phyloP scores from a whole-genome alignment of 2,329 filamentous ascomycete genomes.

The Talaromyces sp. region DNA sequence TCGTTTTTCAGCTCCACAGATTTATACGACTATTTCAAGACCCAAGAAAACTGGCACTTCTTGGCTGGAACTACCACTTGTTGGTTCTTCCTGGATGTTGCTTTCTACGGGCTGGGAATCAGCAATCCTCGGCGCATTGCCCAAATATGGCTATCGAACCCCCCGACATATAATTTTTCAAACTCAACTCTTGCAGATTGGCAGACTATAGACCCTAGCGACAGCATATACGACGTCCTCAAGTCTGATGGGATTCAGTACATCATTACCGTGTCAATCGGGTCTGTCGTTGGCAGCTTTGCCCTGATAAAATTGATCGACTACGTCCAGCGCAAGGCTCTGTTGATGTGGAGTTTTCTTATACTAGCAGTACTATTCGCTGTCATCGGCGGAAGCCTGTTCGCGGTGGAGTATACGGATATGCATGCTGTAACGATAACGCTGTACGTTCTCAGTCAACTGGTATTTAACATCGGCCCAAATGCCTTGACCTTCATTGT shows the following conservation, averaged over 20 bases:
- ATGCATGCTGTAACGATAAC: conserved; percentile 31
- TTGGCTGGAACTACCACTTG: background rate
- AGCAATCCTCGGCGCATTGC: background rate
- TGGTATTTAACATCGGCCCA: conserved; percentile 51
- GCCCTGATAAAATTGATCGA: background rate
- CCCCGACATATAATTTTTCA: background rate
- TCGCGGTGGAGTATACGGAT: background rate
- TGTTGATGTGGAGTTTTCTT: background rate
- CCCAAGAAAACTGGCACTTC: background rate
- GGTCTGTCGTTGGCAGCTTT: background rate
- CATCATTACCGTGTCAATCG: background rate
- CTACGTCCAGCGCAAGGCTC: background rate
- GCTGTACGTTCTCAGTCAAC: conserved; percentile 60
- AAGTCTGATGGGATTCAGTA: background rate
- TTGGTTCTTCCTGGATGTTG: background rate
- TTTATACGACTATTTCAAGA: background rate
- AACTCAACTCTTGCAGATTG: background rate
- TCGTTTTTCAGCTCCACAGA: background rate
- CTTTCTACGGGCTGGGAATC: background rate
- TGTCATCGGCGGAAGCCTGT: background rate
- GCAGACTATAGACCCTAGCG: background rate
- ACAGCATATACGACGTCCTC: background rate
- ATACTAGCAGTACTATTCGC: background rate
- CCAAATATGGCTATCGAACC: background rate
- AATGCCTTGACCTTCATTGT: conserved; percentile 62